Evolutionary conservation across 2,329 filamentous ascomycete genomes (phyloP), one percentile per base, ranked within the genome.

Genomic region (Stachybotrys chlorohalonatus): DNA sequence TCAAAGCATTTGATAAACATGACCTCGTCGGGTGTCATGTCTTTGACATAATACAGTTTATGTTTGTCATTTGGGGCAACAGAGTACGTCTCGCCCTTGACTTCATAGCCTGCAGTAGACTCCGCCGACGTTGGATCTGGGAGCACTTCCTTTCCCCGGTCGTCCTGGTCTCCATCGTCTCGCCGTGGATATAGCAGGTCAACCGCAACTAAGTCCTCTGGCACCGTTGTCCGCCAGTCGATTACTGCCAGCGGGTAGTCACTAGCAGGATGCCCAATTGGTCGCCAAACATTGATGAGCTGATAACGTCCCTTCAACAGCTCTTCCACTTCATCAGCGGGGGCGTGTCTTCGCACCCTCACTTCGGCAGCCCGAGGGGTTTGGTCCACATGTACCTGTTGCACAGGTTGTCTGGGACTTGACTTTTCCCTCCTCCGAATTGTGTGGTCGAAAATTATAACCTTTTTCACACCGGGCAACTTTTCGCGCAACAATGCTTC

Each of bases 401-500:
- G 82, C 0, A 89, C 85, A 0, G 86, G 86, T 58, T 82, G 80
- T 6, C 86, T 76, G 0, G 83, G 75, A 0, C 83, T 73, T 1
- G 71, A 66, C n/a, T 79, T 77, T 1, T 73, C 68, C 17, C 78
- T 72, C 7, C 79, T 72, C 2, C 86, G 79, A 60, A 89, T 85
- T 0, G 86, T 89, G 66, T 89, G 86, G 67, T 89, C 86, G 64
- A 89, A 89, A 56, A 89, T 85, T 56, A 83, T 76, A 11, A 89
- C 77, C 57, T 82, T 82, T 53, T 79, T 80, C 53, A 85, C 72
- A 0, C 75, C 78, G 0, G 77, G 73, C 0, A 87, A 71, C 49
- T 79, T 78, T 31, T 74, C 68, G 11, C 75, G 74, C 2, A 88
- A 70, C 1, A 87, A 67, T 0, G 69, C 64, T 59, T 86, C 82